phyloP scores from a whole-genome alignment of 805 yeast genomes.

The Saturnispora diversa region DNA sequence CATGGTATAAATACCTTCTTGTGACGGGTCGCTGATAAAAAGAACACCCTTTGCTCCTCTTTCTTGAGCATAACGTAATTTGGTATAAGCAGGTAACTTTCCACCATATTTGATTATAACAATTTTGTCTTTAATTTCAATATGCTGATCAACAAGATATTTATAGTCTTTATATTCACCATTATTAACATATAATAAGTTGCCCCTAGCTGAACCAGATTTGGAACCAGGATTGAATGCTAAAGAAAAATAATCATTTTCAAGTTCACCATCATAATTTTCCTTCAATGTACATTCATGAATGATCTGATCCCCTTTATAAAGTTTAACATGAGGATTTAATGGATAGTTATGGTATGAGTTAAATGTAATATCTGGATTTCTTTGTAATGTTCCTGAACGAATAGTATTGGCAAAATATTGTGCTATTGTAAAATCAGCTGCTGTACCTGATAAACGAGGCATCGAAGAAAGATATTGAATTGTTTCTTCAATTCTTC shows the following conservation, averaged over 20 bases:
- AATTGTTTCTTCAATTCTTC: slow-evolving; percentile 53
- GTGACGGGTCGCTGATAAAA: slow-evolving; percentile 45
- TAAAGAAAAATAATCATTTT: slow-evolving; percentile 17
- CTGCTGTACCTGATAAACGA: slow-evolving; percentile 82
- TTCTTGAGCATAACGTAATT: slow-evolving; percentile 46
- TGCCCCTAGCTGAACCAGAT: slow-evolving; percentile 47
- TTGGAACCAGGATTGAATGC: slow-evolving; percentile 68
- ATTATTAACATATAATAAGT: slow-evolving; percentile 53
- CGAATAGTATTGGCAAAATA: slow-evolving; percentile 54
- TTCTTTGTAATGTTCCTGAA: slow-evolving; percentile 46
- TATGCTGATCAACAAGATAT: slow-evolving; percentile 29
- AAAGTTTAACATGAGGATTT: slow-evolving; percentile 24
- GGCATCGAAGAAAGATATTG: slow-evolving; percentile 75
- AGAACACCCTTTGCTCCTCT: slow-evolving; percentile 58
- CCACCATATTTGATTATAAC: slow-evolving; percentile 56
- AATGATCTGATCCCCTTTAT: slow-evolving; percentile 19
- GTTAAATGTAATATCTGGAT: slow-evolving; percentile 43
- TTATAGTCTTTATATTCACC: slow-evolving; percentile 55
- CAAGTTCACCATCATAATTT: slow-evolving; percentile 8
- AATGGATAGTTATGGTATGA: slow-evolving; percentile 61
- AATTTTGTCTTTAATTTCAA: slow-evolving; percentile 42
- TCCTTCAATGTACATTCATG: slow-evolving; percentile 22
- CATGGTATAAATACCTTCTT: slow-evolving; percentile 27
- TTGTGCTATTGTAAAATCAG: slow-evolving; percentile 64
- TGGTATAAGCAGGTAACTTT: slow-evolving; percentile 37